These are phyloP conservation scores for Sclerotinia nivalis DNA, from an alignment of 2,329 filamentous ascomycete species.

Conservation along the genomic window DNA sequence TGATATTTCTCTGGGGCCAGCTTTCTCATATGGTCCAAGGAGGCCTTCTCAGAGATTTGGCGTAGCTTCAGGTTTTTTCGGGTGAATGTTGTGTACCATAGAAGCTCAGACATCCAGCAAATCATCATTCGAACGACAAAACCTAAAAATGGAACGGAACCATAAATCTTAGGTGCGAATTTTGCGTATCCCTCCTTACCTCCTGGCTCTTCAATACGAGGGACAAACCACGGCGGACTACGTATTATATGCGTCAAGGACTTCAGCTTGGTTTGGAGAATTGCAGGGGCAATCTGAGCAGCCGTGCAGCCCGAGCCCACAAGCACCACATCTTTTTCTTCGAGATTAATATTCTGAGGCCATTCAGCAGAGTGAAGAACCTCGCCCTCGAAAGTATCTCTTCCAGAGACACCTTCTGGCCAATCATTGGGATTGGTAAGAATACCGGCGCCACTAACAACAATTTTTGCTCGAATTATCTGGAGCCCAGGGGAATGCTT, in stretches of 20 bases:
- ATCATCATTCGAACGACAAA: not conserved
- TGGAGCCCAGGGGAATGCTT: not conserved
- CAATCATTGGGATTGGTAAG: slow-evolving; percentile 55
- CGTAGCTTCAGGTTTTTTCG: not conserved
- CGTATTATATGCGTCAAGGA: not conserved
- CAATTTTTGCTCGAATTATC: slow-evolving; percentile 44
- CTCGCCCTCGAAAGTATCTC: slow-evolving; percentile 26
- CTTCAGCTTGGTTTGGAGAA: not conserved
- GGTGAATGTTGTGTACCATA: not conserved
- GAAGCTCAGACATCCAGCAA: not conserved
- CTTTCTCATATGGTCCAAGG: slow-evolving; percentile 39
- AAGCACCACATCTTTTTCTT: not conserved
- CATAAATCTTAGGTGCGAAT: not conserved
- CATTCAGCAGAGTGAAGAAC: not conserved
- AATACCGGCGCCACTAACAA: slow-evolving; percentile 55
- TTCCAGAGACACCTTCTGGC: slow-evolving; percentile 53
- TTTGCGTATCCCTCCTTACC: not conserved
- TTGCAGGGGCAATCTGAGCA: not conserved
- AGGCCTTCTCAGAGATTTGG: not conserved
- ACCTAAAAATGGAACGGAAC: not conserved
- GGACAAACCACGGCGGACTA: not conserved
- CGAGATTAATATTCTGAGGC: not conserved
- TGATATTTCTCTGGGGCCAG: slow-evolving; percentile 54
- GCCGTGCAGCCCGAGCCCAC: not conserved
- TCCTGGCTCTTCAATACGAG: not conserved